Percentiles rank a stretch among this genome's conserved stretches.
Evolutionary conservation across 2,329 filamentous ascomycete genomes (phyloP).

Genomic region (Sphaerulina musiva): DNA sequence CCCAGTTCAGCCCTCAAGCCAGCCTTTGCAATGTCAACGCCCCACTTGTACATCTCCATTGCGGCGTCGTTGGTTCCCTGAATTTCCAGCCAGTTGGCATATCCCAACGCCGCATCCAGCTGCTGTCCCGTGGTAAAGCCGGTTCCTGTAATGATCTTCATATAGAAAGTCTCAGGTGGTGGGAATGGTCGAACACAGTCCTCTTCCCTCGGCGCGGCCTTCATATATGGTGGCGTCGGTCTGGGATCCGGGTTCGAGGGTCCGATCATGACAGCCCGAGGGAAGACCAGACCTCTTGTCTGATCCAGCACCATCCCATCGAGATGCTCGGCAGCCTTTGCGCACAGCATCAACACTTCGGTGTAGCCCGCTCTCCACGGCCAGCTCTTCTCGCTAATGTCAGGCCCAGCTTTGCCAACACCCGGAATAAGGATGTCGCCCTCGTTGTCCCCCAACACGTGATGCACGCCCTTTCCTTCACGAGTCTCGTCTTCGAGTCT

Average conservation of each 20-base stretch:
- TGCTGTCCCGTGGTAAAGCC: slow-evolving; percentile 75
- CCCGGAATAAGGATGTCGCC: slow-evolving; percentile 41
- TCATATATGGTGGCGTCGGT: slow-evolving; percentile 60
- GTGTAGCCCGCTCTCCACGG: slow-evolving; percentile 83
- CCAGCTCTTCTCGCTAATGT: slow-evolving; percentile 69
- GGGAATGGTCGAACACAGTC: slow-evolving; percentile 66
- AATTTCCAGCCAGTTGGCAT: slow-evolving; percentile 78
- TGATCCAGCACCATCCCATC: slow-evolving; percentile 72
- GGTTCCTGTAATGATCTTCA: slow-evolving; percentile 70
- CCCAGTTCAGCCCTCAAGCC: slow-evolving; percentile 37
- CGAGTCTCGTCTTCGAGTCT: slow-evolving; percentile 62
- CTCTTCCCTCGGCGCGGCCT: slow-evolving; percentile 62
- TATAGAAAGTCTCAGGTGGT: slow-evolving; percentile 69
- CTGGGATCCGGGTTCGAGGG: slow-evolving; percentile 76
- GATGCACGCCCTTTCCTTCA: slow-evolving; percentile 61
- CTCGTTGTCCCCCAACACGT: slow-evolving; percentile 47
- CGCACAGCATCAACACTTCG: slow-evolving; percentile 70
- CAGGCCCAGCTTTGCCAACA: slow-evolving; percentile 53
- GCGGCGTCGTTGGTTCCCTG: slow-evolving; percentile 61
- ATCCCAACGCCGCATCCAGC: slow-evolving; percentile 73
- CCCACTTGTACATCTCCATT: slow-evolving; percentile 66
- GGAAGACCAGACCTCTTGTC: slow-evolving; percentile 60
- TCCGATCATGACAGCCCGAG: slow-evolving; percentile 66
- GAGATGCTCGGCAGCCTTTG: slow-evolving; percentile 69
- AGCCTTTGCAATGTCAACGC: slow-evolving; percentile 64